These are phyloP conservation scores for Hyphodiscus hymeniophilus DNA, from an alignment of 495 filamentous ascomycete genomes.

Conservation along the genomic window DNA sequence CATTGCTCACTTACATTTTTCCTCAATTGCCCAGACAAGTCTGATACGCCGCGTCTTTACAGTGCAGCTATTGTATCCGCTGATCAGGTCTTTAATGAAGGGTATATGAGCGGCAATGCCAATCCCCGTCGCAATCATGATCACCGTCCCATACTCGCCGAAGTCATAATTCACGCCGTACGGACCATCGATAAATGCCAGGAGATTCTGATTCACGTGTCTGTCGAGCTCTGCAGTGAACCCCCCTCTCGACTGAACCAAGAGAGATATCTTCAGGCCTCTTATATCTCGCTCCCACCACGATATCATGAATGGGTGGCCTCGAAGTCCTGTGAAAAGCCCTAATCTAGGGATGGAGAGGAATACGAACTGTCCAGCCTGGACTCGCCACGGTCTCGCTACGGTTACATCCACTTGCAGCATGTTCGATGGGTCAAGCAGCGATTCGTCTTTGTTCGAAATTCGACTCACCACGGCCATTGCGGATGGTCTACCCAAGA, in stretches of 20 bases:
- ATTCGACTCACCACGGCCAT: no score
- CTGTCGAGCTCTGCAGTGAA: slow-evolving; percentile 24
- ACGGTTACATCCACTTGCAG: slow-evolving; percentile 19
- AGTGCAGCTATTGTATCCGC: slow-evolving; percentile 23
- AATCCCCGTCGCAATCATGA: slow-evolving; percentile 31
- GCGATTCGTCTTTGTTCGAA: background rate
- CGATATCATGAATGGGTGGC: slow-evolving; percentile 27
- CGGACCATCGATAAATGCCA: slow-evolving; percentile 29
- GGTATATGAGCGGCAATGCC: slow-evolving; percentile 30
- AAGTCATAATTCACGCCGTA: slow-evolving; percentile 26
- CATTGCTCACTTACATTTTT: slow-evolving; percentile 14
- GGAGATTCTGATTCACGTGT: slow-evolving; percentile 11
- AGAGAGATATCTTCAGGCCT: slow-evolving; percentile 18
- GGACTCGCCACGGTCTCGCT: slow-evolving; percentile 24
- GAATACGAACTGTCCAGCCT: slow-evolving; percentile 25
- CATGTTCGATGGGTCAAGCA: background rate
- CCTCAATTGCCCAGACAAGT: slow-evolving; percentile 27
- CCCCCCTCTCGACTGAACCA: slow-evolving; percentile 27
- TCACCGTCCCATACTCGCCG: slow-evolving; percentile 27
- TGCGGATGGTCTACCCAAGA: slow-evolving; percentile 3
- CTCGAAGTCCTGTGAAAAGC: slow-evolving; percentile 23
- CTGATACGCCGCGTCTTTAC: slow-evolving; percentile 26
- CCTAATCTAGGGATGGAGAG: slow-evolving; percentile 22
- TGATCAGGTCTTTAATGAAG: slow-evolving; percentile 31
- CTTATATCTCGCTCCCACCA: slow-evolving; percentile 32